A percentile compares a stretch with the other conserved stretches of the same genome.
These are phyloP conservation scores for Spencermartinsiella ligniputridi DNA, from an alignment of 1,139 yeast genomes.

Conservation along the genomic window DNA sequence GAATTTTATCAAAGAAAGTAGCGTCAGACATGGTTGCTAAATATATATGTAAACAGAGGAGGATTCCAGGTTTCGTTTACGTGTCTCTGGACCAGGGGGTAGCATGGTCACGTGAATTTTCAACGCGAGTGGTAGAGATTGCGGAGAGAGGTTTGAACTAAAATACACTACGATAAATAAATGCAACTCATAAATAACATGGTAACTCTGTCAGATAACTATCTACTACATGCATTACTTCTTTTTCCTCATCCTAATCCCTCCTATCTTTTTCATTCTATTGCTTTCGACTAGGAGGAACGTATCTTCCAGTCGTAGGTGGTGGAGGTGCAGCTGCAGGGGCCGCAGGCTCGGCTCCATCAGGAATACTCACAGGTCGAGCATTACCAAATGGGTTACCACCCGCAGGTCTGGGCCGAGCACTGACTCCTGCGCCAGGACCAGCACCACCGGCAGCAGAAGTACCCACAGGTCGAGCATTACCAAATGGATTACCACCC, in stretches of 20 bases:
- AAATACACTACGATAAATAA: no score
- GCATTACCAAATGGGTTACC: conserved; percentile 1
- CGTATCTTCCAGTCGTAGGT: conserved; percentile 10
- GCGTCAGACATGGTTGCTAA: neutral
- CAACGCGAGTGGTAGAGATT: neutral
- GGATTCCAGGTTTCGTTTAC: neutral
- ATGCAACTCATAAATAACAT: no score
- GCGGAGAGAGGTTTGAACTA: no score
- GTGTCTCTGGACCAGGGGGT: conserved; percentile 1
- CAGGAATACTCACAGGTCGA: neutral
- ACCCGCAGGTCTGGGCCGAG: conserved; percentile 2
- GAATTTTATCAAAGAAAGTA: conserved; percentile 74
- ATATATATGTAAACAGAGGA: no score
- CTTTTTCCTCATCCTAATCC: neutral
- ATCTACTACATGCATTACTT: neutral
- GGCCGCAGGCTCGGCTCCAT: conserved; percentile 5
- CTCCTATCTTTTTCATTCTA: neutral
- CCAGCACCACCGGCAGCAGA: neutral
- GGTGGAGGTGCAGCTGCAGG: conserved; percentile 3
- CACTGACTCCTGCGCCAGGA: neutral
- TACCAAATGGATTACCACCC: neutral
- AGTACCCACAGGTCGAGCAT: conserved; percentile 1
- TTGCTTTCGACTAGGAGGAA: conserved; percentile 12
- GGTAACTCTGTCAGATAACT: neutral
- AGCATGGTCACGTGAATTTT: neutral